Base-by-base conservation (phyloP, 306 rosid genomes). In the Cucurbita argyrosperma region DNA sequence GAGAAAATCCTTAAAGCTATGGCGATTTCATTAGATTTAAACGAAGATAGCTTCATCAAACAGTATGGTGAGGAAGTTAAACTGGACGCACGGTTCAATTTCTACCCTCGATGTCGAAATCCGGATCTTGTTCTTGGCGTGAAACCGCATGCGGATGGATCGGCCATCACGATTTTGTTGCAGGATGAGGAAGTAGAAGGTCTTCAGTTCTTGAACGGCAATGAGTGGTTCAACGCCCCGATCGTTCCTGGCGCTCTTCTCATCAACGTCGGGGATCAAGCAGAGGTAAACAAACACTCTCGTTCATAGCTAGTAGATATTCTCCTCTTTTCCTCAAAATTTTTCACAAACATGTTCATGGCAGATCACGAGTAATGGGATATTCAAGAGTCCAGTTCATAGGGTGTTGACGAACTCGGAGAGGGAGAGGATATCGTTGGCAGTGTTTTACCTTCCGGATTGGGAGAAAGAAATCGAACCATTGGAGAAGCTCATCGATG, bases 261-360 rank as follows among this genome's bases (percentile, higher is more conserved):
- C 71, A 60, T 92, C 59, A 90, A 92, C 50, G 84, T 92, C 49
- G 98, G 98, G 66, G 98, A 92, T 76, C 96, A 88, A 84, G 77
- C 72, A 14, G 94, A 90, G 94, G 96, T 90, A 82, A 76, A 30
- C 35, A 30, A 30, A 30, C 35, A 30, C 35, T 30, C 35, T 30
- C 4, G 35, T 30, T 30, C 35, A 30, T 21, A 0, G 23, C 23
- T 1, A 26, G 26, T 26, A 30, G 35, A 30, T 30, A 30, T 30
- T 30, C 4, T 30, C 4, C 35, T 30, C 3, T 30, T 30, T 30
- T 0, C 4, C 1, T 30, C 35, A 30, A 30, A 30, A 30, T 2
- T 30, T 30, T 30, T 30, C 35, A 2, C 35, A 30, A 30, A 2
- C 4, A 30, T 30, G 35, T 30, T 30, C 35, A 30, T 30, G 35